phyloP scores from a whole-genome alignment of 2,329 filamentous ascomycete species.

The Penicillium paneum region DNA sequence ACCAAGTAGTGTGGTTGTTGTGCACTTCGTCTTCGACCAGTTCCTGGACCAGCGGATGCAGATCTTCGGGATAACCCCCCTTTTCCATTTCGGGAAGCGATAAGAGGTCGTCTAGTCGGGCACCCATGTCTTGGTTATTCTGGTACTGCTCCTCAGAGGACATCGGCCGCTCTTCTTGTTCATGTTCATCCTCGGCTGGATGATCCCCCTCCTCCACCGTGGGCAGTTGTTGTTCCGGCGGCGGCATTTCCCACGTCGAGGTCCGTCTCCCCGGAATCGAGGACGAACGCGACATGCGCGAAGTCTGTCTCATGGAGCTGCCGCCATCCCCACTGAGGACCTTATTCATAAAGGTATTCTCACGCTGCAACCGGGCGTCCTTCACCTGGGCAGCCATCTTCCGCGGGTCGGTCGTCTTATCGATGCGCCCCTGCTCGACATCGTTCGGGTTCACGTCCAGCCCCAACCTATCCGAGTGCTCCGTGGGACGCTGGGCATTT shows the following conservation, averaged over 20 bases:
- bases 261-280: constrained; percentile 22
- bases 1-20: constrained; percentile 50
- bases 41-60: constrained; percentile 45
- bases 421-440: constrained; percentile 44
- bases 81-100: constrained; percentile 29
- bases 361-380: constrained; percentile 42
- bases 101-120: constrained; percentile 9
- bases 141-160: constrained; percentile 22
- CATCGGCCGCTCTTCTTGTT: constrained; percentile 4
- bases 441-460: constrained; percentile 43
- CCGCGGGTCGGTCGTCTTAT: constrained; percentile 36
- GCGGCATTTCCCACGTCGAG: constrained; percentile 15
- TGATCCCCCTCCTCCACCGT: constrained; percentile 25
- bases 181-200: constrained; percentile 11
- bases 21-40: constrained; percentile 49
- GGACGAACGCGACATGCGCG: constrained; percentile 25
- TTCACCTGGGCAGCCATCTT: constrained; percentile 47
- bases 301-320: constrained; percentile 14
- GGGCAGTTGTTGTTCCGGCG: constrained; percentile 20
- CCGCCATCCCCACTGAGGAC: constrained; percentile 28
- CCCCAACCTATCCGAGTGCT: constrained; percentile 34
- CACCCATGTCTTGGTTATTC: constrained; percentile 15
- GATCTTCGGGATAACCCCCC: constrained; percentile 40
- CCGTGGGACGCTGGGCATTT: constrained; percentile 32
- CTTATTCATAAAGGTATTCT: constrained; percentile 40